phyloP scores from a whole-genome alignment of 257 asterid genomes.

The Jaltomata sinuosa region DNA sequence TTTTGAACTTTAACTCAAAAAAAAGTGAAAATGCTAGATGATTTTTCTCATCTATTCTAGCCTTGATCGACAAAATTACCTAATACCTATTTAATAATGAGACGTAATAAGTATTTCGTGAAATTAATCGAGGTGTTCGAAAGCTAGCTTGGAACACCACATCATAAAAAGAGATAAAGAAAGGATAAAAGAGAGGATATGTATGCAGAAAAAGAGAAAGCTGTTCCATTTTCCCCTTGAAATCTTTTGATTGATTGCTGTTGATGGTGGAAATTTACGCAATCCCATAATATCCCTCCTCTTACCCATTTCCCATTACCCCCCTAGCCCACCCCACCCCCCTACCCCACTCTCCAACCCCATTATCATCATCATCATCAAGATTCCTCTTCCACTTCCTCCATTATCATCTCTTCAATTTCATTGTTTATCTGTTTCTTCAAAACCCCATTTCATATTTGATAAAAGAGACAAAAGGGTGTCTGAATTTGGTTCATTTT shows the following conservation, averaged over 20 bases:
- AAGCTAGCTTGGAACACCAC: too few relatives aligned
- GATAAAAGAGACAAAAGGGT: neutral
- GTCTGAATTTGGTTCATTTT: neutral
- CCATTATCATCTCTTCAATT: neutral
- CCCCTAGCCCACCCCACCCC: neutral
- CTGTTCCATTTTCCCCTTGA: neutral
- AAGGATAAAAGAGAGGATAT: neutral
- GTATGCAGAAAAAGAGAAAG: neutral
- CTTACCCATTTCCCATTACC: slow-evolving; percentile 1
- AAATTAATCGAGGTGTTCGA: too few relatives aligned
- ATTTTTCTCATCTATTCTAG: too few relatives aligned
- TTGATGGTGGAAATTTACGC: slow-evolving; percentile 29
- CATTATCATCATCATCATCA: neutral
- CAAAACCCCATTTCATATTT: neutral
- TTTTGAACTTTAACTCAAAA: too few relatives aligned
- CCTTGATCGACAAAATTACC: too few relatives aligned
- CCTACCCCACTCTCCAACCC: neutral
- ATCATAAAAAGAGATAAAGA: too few relatives aligned
- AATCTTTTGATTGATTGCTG: neutral
- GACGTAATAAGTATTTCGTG: too few relatives aligned
- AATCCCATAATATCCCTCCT: neutral
- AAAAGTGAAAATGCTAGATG: too few relatives aligned
- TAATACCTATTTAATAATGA: too few relatives aligned
- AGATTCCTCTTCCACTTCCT: neutral
- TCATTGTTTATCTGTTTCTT: too few relatives aligned